Evolutionary conservation across 1,284 basidiomycete species (phyloP), one percentile per base, ranked within the genome.

Genomic region (Malassezia equina): DNA sequence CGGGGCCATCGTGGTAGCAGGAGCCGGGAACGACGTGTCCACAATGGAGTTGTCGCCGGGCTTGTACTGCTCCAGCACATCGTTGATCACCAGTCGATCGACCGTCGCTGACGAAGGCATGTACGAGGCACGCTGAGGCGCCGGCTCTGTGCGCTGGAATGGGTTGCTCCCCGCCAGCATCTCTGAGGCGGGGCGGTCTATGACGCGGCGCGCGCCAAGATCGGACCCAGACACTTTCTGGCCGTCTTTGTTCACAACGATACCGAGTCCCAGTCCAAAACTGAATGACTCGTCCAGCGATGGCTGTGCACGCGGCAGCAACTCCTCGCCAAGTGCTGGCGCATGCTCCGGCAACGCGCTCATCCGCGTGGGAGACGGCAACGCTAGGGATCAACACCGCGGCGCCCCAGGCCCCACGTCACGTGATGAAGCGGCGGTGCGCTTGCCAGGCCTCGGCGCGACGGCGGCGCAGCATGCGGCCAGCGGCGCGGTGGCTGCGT

Each of bases 51-150:
- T 39, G 19, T 54, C 52, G 27, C 40, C 29, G 15, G 55, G 55
- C 39, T 36, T 47, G 49, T 57, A 57, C 39, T 57, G 55, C 42
- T 57, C 46, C 5, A 57, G 45, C 33, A 57, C 55, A 42, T 57
- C 55, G 23, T 57, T 46, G 9, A 57, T 48, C 15, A 31, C 50
- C 11, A 57, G 23, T 2, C 50, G 44, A 46, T 57, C 55, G 2
- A 29, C 8, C 21, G 55, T 57, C 29, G 55, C 43, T 7, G 47
- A 45, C 13, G 55, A 57, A 24, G 55, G 55, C 47, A 50, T 41
- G 2, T 2, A 3, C 24, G 36, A 39, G 12, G 36, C 36, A 39
- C 36, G 36, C n/a, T 19, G 36, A 7, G 29, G 29, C 17, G 17
- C 19, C 19, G 36, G 28, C 27, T 32, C 44, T 7, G 27, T 27